A percentile compares a stretch with the other conserved stretches of the same genome.
Conservation (phyloP, 495 filamentous ascomycete species). For the Jackrogersella minutella region DNA sequence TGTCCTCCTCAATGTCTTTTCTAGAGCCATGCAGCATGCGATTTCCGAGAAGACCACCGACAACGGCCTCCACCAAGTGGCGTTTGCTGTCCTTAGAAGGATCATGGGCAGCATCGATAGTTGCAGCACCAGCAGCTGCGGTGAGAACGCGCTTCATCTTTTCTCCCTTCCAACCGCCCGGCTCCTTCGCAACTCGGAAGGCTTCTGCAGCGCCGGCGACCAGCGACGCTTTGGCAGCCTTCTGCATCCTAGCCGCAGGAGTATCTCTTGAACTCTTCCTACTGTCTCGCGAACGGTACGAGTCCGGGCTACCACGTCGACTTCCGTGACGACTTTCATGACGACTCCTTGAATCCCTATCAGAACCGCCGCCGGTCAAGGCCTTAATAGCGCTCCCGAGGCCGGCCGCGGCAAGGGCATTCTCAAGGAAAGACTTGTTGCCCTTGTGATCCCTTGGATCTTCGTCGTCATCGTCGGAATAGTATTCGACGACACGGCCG, state of each 20-base stretch:
- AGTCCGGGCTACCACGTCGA: conserved; percentile 53
- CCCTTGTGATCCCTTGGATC: conserved; percentile 58
- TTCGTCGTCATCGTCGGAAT: conserved; percentile 62
- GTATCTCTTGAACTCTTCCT: conserved; percentile 52
- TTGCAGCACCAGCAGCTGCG: conserved; percentile 83
- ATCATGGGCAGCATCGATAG: conserved; percentile 79
- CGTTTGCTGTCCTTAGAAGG: conserved; percentile 77
- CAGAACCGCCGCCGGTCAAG: conserved; percentile 57
- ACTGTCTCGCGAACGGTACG: conserved; percentile 55
- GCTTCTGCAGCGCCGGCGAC: conserved; percentile 88
- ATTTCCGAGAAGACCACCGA: conserved; percentile 86
- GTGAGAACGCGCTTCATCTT: conserved; percentile 90
- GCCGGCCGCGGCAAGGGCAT: conserved; percentile 71
- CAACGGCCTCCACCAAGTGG: conserved; percentile 73
- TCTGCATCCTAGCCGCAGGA: conserved; percentile 66
- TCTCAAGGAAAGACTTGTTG: conserved; percentile 76
- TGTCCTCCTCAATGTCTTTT: conserved; percentile 65
- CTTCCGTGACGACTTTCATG: conserved; percentile 65
- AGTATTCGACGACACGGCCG: conserved; percentile 57
- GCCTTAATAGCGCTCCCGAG: conserved; percentile 69
- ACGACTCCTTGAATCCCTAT: conserved; percentile 58
- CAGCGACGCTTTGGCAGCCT: conserved; percentile 86
- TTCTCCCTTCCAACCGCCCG: conserved; percentile 81
- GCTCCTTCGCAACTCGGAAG: conserved; percentile 84
- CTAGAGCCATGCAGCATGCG: conserved; percentile 78